These are phyloP conservation scores for Quercus suber DNA, from an alignment of 306 rosid species.

Conservation along the genomic window DNA sequence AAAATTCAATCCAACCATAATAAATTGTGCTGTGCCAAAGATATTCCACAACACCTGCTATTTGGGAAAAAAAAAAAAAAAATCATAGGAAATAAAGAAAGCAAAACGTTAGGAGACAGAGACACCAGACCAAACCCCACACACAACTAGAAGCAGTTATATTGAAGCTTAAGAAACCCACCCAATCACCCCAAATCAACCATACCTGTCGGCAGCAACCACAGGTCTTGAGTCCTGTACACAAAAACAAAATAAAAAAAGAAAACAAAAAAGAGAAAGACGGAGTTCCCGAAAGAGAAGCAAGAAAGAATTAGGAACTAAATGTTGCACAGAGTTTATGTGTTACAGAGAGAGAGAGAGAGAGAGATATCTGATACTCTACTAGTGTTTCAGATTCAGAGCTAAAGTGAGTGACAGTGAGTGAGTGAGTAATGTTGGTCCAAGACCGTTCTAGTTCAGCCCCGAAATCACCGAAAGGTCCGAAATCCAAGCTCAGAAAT, in stretches of 20 bases:
- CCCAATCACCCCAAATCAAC: conserved; percentile 4
- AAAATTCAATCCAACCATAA: no score
- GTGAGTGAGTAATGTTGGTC: conserved; percentile 59
- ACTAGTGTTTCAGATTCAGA: no score
- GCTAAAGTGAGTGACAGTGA: not conserved
- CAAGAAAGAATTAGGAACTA: not conserved
- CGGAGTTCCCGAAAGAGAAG: not conserved
- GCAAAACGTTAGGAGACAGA: conserved; percentile 11
- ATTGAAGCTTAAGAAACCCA: conserved; percentile 64
- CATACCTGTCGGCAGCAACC: conserved; percentile 61
- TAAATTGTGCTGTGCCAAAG: no score
- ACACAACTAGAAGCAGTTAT: conserved; percentile 28
- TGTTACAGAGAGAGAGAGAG: not conserved
- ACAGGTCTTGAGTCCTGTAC: not conserved
- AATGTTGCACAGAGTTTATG: not conserved
- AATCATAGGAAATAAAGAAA: not conserved
- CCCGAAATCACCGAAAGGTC: conserved; percentile 66
- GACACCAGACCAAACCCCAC: conserved; percentile 46
- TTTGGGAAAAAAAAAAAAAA: not conserved
- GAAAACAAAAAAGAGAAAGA: not conserved
- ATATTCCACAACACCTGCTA: no score
- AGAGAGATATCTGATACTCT: not conserved
- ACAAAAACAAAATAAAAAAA: not conserved
- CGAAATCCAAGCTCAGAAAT: conserved; percentile 50
- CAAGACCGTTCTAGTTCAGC: conserved; percentile 61